phyloP scores from a whole-genome alignment of 352 stramenopile species.

The Globisporangium rhizosaccharum region DNA sequence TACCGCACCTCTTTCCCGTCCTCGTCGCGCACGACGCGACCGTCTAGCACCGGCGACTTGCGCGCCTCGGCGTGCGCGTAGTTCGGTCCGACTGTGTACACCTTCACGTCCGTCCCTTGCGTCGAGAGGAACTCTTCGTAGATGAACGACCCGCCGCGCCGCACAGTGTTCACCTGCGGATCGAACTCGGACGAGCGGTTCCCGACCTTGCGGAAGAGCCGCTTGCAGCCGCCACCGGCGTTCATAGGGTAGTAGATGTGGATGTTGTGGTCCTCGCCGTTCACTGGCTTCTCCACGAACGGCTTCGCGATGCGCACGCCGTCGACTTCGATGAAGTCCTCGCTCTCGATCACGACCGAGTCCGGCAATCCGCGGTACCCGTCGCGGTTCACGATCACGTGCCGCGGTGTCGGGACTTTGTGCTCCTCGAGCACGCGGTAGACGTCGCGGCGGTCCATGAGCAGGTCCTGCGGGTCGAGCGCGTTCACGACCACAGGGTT shows the following conservation, averaged over 20 bases:
- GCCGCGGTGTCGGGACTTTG: conserved; percentile 91
- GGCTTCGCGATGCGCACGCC: conserved; percentile 97
- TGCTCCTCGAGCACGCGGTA: conserved; percentile 91
- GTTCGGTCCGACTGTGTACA: conserved; percentile 97
- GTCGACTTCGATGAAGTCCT: conserved; percentile 86
- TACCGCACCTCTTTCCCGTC: conserved; percentile 99
- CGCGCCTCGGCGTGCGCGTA: conserved; percentile 99
- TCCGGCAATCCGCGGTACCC: conserved; percentile 58
- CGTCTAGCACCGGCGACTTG: conserved; percentile 98
- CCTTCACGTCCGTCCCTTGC: conserved; percentile 99
- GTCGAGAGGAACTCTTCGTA: conserved; percentile 99
- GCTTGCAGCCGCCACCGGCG: conserved; percentile 98
- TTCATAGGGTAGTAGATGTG: conserved; percentile 99
- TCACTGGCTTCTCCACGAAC: conserved; percentile 99
- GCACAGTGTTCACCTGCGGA: conserved; percentile 93
- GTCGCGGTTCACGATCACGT: conserved; percentile 95
- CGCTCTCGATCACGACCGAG: conserved; percentile 47
- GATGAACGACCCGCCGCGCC: conserved; percentile 89
- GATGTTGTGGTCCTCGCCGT: conserved; percentile 99
- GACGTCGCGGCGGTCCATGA: conserved; percentile 95
- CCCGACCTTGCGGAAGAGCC: conserved; percentile 97
- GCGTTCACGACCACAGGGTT: conserved; percentile 97
- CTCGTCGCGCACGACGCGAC: conserved; percentile 94
- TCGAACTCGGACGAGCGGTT: conserved; percentile 94
- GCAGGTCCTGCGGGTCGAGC: conserved; percentile 90